Percentiles rank a stretch among this genome's conserved stretches.
Evolutionary conservation across 257 asterid species (phyloP).

Genomic region (Fraxinus pennsylvanica): DNA sequence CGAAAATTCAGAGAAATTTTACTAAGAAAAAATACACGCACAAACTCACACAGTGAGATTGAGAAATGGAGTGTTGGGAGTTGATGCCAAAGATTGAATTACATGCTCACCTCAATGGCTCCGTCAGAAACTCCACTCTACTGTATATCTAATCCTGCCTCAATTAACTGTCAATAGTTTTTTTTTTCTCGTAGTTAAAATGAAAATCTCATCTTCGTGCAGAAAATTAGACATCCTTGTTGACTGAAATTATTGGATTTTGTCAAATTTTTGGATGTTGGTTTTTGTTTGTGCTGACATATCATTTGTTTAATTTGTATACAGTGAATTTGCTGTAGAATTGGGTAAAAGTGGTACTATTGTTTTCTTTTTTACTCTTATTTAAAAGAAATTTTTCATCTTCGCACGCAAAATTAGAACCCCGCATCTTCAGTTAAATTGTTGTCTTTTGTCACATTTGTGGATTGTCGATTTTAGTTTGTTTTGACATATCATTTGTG

Average conservation of each 20-base stretch:
- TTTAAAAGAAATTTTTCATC: neutral
- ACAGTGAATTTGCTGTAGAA: constrained; percentile 74
- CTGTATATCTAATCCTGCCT: constrained; percentile 40
- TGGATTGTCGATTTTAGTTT: neutral
- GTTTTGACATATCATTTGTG: neutral
- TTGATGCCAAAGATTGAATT: constrained; percentile 82
- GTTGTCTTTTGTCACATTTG: neutral
- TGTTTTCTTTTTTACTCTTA: constrained; percentile 29
- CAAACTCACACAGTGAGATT: neutral
- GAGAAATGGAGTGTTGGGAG: constrained; percentile 69
- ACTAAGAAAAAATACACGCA: neutral
- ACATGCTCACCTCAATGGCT: constrained; percentile 95
- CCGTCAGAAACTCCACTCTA: constrained; percentile 80
- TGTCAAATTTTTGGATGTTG: neutral
- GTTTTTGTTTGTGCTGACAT: constrained; percentile 9
- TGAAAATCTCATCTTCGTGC: neutral
- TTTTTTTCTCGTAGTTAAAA: neutral
- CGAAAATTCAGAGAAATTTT: neutral
- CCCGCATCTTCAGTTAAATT: neutral
- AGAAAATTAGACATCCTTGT: neutral
- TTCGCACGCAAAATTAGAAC: neutral
- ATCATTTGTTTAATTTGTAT: neutral
- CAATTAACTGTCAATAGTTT: neutral
- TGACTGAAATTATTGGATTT: neutral
- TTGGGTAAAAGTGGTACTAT: neutral